Percentiles rank a stretch among this genome's conserved stretches.
These are phyloP conservation scores for Pestalotiopsis sp. DNA, from an alignment of 2,329 filamentous ascomycete species.

Conservation along the genomic window DNA sequence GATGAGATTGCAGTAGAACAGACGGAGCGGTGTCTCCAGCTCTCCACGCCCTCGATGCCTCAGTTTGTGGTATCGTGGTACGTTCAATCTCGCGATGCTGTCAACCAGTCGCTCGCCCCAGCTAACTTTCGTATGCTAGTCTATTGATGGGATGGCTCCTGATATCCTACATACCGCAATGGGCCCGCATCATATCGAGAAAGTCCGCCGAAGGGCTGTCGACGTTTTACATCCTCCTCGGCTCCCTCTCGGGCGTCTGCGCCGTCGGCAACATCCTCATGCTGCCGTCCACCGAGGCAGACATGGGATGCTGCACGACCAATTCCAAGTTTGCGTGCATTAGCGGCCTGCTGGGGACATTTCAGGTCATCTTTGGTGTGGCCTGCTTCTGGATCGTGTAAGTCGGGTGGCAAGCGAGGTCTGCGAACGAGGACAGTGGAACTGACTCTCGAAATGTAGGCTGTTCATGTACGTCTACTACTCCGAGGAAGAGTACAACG, in stretches of 20 bases:
- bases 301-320: constrained; percentile 21
- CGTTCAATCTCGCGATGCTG: background rate
- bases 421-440: background rate
- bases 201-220: constrained; percentile 12
- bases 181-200: constrained; percentile 6
- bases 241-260: constrained; percentile 12
- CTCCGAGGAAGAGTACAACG: constrained; percentile 29
- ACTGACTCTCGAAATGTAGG: background rate
- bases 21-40: background rate
- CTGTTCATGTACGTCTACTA: constrained; percentile 28
- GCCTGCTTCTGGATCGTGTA: constrained; percentile 22
- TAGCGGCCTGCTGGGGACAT: constrained; percentile 22
- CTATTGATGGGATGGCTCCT: constrained; percentile 11
- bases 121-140: background rate
- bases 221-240: constrained; percentile 11
- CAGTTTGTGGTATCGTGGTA: constrained; percentile 8
- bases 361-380: constrained; percentile 24
- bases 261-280: constrained; percentile 18
- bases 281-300: constrained; percentile 22
- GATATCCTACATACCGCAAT: constrained; percentile 11
- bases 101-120: background rate
- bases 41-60: background rate
- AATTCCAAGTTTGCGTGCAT: constrained; percentile 22
- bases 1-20: background rate
- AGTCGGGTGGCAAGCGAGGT: background rate